A percentile compares a stretch with the other conserved stretches of the same genome.
Evolutionary conservation across 139 green algal genomes (phyloP).

Genomic region (Chlorella sp.): DNA sequence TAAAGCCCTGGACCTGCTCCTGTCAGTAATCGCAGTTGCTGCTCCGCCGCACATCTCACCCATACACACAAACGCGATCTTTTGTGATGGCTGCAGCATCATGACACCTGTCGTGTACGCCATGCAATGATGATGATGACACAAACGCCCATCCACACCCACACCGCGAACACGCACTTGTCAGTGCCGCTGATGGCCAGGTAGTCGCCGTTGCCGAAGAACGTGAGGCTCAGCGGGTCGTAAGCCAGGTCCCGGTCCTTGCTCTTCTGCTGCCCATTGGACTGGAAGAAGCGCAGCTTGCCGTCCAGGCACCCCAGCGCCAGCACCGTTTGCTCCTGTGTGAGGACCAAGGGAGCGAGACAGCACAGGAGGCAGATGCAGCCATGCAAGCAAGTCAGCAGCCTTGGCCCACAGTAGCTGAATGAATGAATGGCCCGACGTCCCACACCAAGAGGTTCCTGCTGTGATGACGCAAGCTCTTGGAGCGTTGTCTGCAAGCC

Average conservation of each 20-base stretch:
- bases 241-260: constrained; percentile 53
- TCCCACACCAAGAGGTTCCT: too few species aligned
- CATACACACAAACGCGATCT: too few species aligned
- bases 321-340: constrained; percentile 41
- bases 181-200: constrained; percentile 58
- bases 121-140: too few species aligned
- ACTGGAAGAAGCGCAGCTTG: constrained; percentile 62
- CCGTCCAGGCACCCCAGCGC: constrained; percentile 68
- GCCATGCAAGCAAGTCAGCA: not conserved
- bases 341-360: not conserved
- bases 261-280: constrained; percentile 50
- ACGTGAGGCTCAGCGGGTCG: constrained; percentile 52
- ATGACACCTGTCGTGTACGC: too few species aligned
- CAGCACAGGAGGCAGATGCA: not conserved
- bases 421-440: too few species aligned
- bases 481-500: not conserved
- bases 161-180: constrained; percentile 28
- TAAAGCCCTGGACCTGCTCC: too few species aligned
- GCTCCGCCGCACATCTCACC: too few species aligned
- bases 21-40: too few species aligned
- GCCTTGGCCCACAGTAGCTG: too few species aligned
- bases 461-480: too few species aligned
- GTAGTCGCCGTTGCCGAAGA: constrained; percentile 60
- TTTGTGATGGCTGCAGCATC: too few species aligned
- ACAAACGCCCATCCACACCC: too few species aligned